Evolutionary conservation across 805 yeast genomes (phyloP), one percentile per base, ranked within the genome.

Genomic region (Blastobotrys robertii): DNA sequence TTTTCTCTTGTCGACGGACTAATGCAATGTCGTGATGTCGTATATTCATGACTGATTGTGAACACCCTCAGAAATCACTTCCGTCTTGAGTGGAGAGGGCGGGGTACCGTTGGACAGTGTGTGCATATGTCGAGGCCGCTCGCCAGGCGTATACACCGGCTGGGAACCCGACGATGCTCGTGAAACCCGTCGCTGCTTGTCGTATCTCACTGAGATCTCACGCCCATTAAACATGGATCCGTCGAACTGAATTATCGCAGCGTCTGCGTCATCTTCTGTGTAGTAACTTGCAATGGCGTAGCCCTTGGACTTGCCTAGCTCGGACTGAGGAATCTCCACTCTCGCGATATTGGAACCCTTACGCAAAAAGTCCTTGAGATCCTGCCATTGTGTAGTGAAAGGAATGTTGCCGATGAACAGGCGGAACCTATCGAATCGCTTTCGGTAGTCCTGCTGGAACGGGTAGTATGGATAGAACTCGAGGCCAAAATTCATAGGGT

Each of bases 241-340:
- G 53, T 80, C 73, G 50, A 79, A 74, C 34, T 56, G 44, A 19
- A 64, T 60, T 36, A 80, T 77, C 11, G 78, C 67, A 34, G 63
- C 62, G 3, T 63, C 62, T 3, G 82, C 74, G 30, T 73, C 74
- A 7, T 59, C 65, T 29, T 64, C 67, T 32, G 67, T 57, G 1
- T 65, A 65, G 16, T 76, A 77, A 3, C 72, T 66, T 1, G 77
- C 83, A 38, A 80, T 70, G 1, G 85, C 86, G 63, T 76, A 80
- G 1, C 87, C 86, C 51, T 77, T 71, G 29, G 67, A 56, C 2
- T 56, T 50, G 9, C 76, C 75, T 36, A 62, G 63, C 2, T 45
- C 50, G 37, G 57, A 54, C n/a, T 44, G 51, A 11, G 70, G 67
- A 14, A 69, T 64, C 40, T 69, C 72, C 16, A 68, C 67, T 8